A percentile compares a stretch with the other conserved stretches of the same genome.
Evolutionary conservation across 306 rosid species (phyloP).

Genomic region (Parietaria judaica): DNA sequence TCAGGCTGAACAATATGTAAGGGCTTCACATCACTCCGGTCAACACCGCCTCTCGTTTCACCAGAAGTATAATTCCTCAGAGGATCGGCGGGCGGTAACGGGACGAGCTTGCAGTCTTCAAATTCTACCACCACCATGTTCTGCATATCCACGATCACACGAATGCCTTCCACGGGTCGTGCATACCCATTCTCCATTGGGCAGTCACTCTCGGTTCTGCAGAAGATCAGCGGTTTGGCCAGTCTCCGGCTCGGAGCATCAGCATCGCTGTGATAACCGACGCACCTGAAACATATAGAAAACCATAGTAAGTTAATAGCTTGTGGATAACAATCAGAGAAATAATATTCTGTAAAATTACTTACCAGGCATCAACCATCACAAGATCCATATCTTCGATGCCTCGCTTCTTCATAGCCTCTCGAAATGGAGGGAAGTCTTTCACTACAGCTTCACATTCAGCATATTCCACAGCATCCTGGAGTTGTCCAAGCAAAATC

Average conservation of each 20-base stretch:
- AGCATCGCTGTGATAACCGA: slow-evolving; percentile 69
- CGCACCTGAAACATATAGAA: slow-evolving; percentile 53
- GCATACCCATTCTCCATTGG: slow-evolving; percentile 98
- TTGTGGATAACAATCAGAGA: not conserved
- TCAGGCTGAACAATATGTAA: slow-evolving; percentile 77
- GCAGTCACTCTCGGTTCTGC: slow-evolving; percentile 89
- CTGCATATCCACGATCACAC: slow-evolving; percentile 82
- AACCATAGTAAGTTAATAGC: not conserved
- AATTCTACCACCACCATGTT: slow-evolving; percentile 80
- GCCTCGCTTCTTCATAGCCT: slow-evolving; percentile 95
- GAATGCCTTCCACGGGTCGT: slow-evolving; percentile 85
- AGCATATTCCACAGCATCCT: slow-evolving; percentile 91
- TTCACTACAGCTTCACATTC: slow-evolving; percentile 91
- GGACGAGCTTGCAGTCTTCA: slow-evolving; percentile 86
- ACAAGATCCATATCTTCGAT: slow-evolving; percentile 92
- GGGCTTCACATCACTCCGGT: slow-evolving; percentile 85
- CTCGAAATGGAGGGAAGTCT: slow-evolving; percentile 75
- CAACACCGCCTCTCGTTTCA: slow-evolving; percentile 81
- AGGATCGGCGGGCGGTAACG: slow-evolving; percentile 94
- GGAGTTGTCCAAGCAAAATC: slow-evolving; percentile 5
- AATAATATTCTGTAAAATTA: not conserved
- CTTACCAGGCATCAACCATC: slow-evolving; percentile 90
- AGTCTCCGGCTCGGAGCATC: slow-evolving; percentile 84
- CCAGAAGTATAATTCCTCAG: slow-evolving; percentile 85
- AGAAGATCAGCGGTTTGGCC: slow-evolving; percentile 78